Evolutionary conservation across 2,329 filamentous ascomycete species (phyloP).

Genomic region (Calonectria pseudoturangicola): DNA sequence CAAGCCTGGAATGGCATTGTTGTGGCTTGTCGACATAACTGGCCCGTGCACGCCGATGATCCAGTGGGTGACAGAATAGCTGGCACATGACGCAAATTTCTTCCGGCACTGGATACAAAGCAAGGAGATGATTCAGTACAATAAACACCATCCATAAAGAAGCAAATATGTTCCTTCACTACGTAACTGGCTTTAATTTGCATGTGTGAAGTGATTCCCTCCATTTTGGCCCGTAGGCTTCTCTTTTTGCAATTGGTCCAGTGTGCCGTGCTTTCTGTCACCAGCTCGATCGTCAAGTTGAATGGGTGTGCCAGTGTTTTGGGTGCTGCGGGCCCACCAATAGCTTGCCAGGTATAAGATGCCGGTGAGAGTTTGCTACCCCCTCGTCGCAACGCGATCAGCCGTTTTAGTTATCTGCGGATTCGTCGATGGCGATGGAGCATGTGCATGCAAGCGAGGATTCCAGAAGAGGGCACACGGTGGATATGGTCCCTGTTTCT

Average conservation of each 20-base stretch:
- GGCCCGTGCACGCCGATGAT: constrained; percentile 8
- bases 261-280: constrained; percentile 19
- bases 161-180: too few relatives aligned
- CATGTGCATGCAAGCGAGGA: constrained; percentile 11
- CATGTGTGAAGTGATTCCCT: not conserved
- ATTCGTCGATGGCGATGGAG: not conserved
- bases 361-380: constrained; percentile 23
- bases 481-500: constrained; percentile 14
- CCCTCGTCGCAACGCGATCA: constrained; percentile 14
- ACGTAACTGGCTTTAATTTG: not conserved
- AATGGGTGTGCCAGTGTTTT: constrained; percentile 21
- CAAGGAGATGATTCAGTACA: too few relatives aligned
- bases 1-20: constrained; percentile 10
- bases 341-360: constrained; percentile 21
- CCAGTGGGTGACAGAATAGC: constrained; percentile 16
- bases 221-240: not conserved
- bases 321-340: constrained; percentile 19
- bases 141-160: too few relatives aligned
- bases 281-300: constrained; percentile 5
- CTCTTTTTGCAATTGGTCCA: not conserved
- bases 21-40: constrained; percentile 6
- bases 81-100: constrained; percentile 23
- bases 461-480: constrained; percentile 9
- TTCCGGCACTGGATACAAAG: not conserved
- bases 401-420: constrained; percentile 4